A percentile compares a stretch with the other conserved stretches of the same genome.
Conservation (phyloP, 2,329 filamentous ascomycete species). For the Penicillium italicum region DNA sequence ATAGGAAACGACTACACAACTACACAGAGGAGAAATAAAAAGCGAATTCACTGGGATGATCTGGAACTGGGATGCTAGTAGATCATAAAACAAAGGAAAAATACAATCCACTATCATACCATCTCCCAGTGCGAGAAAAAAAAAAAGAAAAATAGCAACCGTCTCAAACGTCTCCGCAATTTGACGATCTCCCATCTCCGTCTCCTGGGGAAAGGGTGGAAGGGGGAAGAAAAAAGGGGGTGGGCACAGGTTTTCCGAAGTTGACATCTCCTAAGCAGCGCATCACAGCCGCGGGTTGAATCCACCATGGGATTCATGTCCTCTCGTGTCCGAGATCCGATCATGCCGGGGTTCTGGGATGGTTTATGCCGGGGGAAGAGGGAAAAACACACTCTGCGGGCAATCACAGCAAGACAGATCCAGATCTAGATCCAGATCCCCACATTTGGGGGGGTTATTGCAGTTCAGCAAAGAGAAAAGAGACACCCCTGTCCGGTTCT, state of each 20-base stretch:
- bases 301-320: conserved; percentile 11
- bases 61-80: background rate
- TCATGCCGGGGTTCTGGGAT: conserved; percentile 8
- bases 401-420: conserved; percentile 11
- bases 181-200: conserved; percentile 4
- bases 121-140: background rate
- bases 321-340: conserved; percentile 9
- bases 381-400: conserved; percentile 12
- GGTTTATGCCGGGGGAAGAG: conserved; percentile 13
- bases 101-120: background rate
- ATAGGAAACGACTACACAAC: background rate
- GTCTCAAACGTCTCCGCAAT: conserved; percentile 4
- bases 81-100: background rate
- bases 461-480: conserved; percentile 19
- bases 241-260: conserved; percentile 3
- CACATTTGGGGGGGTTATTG: conserved; percentile 1
- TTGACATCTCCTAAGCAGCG: conserved; percentile 12
- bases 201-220: conserved; percentile 2
- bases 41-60: background rate
- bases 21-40: background rate
- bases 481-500: conserved; percentile 18
- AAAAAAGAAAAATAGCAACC: conserved; percentile 5
- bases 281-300: conserved; percentile 13
- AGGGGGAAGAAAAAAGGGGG: background rate
- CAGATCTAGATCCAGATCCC: conserved; percentile 7